phyloP scores from a whole-genome alignment of 2,329 filamentous ascomycete genomes.

The Bimuria novae-zelandiae region DNA sequence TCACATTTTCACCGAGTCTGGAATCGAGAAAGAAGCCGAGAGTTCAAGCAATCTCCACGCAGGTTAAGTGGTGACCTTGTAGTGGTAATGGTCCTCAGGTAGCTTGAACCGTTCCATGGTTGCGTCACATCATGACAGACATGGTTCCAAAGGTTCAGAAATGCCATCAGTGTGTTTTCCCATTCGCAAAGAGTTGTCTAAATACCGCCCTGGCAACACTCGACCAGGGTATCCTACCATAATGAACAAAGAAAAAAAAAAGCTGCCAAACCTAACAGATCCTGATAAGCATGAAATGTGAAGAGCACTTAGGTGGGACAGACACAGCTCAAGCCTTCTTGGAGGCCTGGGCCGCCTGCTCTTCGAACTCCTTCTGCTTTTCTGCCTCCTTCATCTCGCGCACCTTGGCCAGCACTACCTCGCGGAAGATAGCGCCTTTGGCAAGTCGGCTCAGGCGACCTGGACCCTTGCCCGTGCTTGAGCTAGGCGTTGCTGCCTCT shows the following conservation, averaged over 20 bases:
- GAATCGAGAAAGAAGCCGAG: no score
- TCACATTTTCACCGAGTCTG: no score
- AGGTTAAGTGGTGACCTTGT: no score
- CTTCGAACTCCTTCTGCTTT: constrained; percentile 70
- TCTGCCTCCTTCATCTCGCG: constrained; percentile 89
- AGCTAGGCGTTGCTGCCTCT: constrained; percentile 20
- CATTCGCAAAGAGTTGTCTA: constrained; percentile 13
- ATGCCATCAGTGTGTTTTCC: neutral
- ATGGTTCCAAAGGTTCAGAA: neutral
- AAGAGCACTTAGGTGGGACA: neutral
- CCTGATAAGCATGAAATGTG: neutral
- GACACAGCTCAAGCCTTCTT: constrained; percentile 26
- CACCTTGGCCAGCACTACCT: constrained; percentile 92
- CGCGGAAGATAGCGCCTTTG: constrained; percentile 81
- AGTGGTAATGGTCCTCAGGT: no score
- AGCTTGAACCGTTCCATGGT: no score
- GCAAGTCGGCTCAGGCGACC: constrained; percentile 62
- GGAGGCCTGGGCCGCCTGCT: constrained; percentile 52
- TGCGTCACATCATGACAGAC: no score
- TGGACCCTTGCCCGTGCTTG: constrained; percentile 47
- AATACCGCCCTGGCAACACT: constrained; percentile 24
- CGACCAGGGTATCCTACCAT: constrained; percentile 38
- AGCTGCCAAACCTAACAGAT: constrained; percentile 1
- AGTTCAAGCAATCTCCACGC: no score
- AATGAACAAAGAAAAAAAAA: constrained; percentile 3